Conservation (phyloP, 352 stramenopile species). For the Globisporangium recalcitrans region DNA sequence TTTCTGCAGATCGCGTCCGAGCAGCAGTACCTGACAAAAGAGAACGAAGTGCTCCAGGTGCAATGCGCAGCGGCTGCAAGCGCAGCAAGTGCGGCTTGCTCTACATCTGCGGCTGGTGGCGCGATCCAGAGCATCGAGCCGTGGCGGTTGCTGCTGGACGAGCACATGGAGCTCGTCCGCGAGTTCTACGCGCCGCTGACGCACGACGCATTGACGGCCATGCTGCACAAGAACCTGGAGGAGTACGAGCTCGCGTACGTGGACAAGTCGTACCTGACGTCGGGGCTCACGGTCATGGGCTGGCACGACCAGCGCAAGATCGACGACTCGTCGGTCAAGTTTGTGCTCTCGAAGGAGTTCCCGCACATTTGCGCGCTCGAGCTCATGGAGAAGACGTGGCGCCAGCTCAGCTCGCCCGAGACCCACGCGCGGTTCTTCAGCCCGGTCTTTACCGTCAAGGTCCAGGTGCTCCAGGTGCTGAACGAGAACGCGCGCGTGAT, state of each 20-base stretch:
- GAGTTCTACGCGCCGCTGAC: conserved; percentile 36
- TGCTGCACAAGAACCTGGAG: conserved; percentile 23
- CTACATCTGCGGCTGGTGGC: neutral
- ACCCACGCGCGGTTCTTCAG: conserved; percentile 40
- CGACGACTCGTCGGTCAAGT: conserved; percentile 32
- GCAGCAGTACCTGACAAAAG: conserved; percentile 23
- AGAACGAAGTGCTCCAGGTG: conserved; percentile 31
- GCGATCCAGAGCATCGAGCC: neutral
- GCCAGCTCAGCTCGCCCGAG: conserved; percentile 20
- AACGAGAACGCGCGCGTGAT: conserved; percentile 44
- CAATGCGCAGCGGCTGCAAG: conserved; percentile 6
- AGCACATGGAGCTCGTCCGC: conserved; percentile 37
- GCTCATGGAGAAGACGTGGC: conserved; percentile 38
- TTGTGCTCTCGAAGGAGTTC: conserved; percentile 47
- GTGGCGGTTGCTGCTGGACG: conserved; percentile 9
- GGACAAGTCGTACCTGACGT: conserved; percentile 25
- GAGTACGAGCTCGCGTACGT: conserved; percentile 25
- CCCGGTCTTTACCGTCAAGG: conserved; percentile 29
- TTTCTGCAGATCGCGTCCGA: conserved; percentile 34
- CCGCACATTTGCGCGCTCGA: conserved; percentile 24
- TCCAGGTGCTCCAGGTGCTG: conserved; percentile 53
- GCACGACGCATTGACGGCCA: conserved; percentile 10
- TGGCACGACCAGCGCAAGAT: conserved; percentile 47
- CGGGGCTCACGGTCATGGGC: conserved; percentile 39
- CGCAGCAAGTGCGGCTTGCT: neutral